These are phyloP conservation scores for Mucor irregularis DNA, from an alignment of 371 early-diverging fungal species.

Conservation along the genomic window DNA sequence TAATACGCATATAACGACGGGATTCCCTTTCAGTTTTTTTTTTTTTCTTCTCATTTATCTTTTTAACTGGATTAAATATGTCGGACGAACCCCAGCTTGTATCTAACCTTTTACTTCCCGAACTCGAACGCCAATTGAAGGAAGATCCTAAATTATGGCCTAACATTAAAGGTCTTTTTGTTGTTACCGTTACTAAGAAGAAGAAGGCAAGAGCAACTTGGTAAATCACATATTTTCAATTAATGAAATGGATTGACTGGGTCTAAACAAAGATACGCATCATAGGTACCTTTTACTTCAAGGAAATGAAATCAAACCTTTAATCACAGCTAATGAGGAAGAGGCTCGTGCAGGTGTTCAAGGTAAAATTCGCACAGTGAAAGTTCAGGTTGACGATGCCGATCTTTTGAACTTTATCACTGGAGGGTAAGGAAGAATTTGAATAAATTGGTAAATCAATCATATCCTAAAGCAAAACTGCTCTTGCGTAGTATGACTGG, in stretches of 20 bases:
- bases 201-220: conserved; percentile 38
- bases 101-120: conserved; percentile 39
- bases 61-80: neutral
- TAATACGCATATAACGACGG: neutral
- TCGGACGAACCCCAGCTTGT: conserved; percentile 8
- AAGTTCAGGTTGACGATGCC: conserved; percentile 42
- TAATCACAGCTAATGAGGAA: conserved; percentile 34
- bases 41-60: neutral
- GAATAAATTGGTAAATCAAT: neutral
- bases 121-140: conserved; percentile 44
- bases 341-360: conserved; percentile 16
- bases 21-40: neutral
- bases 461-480: neutral
- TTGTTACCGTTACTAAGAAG: conserved; percentile 41
- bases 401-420: conserved; percentile 47
- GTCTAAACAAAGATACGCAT: neutral
- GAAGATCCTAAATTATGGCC: conserved; percentile 44
- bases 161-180: conserved; percentile 45
- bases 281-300: conserved; percentile 42
- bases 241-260: no score
- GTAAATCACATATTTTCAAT: no score
- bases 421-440: conserved; percentile 10
- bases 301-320: conserved; percentile 37
- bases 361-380: conserved; percentile 34
- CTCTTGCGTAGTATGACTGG: conserved; percentile 39